Evolutionary conservation across 2,329 filamentous ascomycete species (phyloP).

Genomic region (Camptophora hylomeconis): DNA sequence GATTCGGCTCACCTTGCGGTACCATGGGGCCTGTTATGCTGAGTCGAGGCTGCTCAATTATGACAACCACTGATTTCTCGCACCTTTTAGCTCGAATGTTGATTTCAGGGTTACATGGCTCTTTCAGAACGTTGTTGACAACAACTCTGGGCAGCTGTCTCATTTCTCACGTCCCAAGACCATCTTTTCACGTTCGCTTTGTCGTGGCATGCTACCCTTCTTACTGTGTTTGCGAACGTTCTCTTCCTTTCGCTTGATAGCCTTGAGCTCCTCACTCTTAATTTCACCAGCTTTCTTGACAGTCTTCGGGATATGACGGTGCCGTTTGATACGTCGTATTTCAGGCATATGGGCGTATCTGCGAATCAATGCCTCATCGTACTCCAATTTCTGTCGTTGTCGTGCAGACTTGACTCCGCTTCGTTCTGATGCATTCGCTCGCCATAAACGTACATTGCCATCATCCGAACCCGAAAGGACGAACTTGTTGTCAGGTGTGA

Average conservation of each 20-base stretch:
- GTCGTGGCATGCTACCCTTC: constrained; percentile 62
- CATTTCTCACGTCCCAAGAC: constrained; percentile 57
- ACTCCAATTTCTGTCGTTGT: constrained; percentile 80
- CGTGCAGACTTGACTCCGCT: constrained; percentile 75
- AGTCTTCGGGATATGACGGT: constrained; percentile 81
- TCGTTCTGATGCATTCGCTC: constrained; percentile 68
- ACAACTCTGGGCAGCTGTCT: constrained; percentile 4
- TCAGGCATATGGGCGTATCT: constrained; percentile 94
- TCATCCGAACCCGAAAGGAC: constrained; percentile 85
- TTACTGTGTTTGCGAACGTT: constrained; percentile 86
- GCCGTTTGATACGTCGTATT: constrained; percentile 75
- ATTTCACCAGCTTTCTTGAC: constrained; percentile 95
- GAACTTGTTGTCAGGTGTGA: constrained; percentile 82
- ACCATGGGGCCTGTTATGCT: no score
- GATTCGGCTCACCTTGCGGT: no score
- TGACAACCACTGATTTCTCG: no score
- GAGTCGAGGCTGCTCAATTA: no score
- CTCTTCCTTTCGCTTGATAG: constrained; percentile 82
- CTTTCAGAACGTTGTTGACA: no score
- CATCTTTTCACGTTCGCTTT: constrained; percentile 85
- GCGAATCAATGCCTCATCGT: constrained; percentile 71
- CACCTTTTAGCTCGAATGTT: no score
- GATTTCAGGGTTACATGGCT: no score
- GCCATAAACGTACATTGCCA: constrained; percentile 82
- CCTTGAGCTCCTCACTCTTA: constrained; percentile 75